Evolutionary conservation across 78 protist species (phyloP), one percentile per base, ranked within the genome.

Genomic region (Guillardia theta): DNA sequence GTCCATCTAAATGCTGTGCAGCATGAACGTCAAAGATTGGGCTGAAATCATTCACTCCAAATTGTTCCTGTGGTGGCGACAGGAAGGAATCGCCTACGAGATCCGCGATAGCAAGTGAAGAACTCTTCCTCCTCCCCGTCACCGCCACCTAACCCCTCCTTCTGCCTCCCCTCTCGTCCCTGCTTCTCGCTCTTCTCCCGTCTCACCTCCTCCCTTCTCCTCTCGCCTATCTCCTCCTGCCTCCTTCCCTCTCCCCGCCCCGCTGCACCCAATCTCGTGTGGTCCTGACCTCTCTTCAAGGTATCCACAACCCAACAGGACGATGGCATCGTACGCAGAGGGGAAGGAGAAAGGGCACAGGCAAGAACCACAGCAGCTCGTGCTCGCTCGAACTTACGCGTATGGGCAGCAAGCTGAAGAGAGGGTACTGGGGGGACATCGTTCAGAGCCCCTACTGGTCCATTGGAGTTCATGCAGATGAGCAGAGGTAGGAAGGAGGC

Each of bases 381-480:
- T 70, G 12, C 21, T n/a, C n/a, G n/a, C n/a, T n/a, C 41, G 41
- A 10, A 24, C n/a, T n/a, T n/a, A n/a, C n/a, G n/a, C n/a, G n/a
- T n/a, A n/a, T n/a, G n/a, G n/a, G n/a, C n/a, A 48, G 92, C 64
- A 87, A 48, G 93, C 93, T 88, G 77, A 8, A 8, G 37, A 22
- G 95, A 36, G 95, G 95, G 22, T 93, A 48, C 92, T 93, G 95
- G 95, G 92, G 95, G 62, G 95, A 93, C 92, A 62, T 93, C 22
- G 95, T 80, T 36, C 88, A 93, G 92, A 0, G 46, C 41, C 94
- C 94, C 27, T 93, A 24, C 90, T 77, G 50, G 18, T 47, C 94
- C 62, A 24, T 64, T 21, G 94, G 94, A 18, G 94, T 93, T 24
- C 27, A 12, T 58, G 15, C 36, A 64, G 78, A 64, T 15, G 78